A percentile compares a stretch with the other conserved stretches of the same genome.
Conservation (phyloP, 1,284 basidiomycete species). For the Ustilago lituana region DNA sequence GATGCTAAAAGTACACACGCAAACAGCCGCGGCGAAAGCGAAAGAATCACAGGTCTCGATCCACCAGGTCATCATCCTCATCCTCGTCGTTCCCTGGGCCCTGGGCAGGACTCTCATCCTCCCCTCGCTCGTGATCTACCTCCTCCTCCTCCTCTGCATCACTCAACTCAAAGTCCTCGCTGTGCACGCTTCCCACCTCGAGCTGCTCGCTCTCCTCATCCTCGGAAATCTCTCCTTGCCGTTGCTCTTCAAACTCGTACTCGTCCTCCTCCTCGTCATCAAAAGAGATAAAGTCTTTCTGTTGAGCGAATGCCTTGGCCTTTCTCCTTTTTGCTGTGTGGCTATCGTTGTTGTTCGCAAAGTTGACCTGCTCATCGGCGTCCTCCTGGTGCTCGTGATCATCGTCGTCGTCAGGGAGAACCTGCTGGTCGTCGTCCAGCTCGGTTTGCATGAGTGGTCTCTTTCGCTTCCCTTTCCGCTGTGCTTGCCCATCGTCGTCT, state of each 20-base stretch:
- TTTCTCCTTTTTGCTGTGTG: constrained; percentile 17
- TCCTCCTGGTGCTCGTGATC: constrained; percentile 4
- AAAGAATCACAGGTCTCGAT: constrained; percentile 38
- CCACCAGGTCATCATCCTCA: constrained; percentile 36
- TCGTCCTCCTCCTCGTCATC: constrained; percentile 37
- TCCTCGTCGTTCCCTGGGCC: constrained; percentile 3
- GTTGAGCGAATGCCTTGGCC: constrained; percentile 48
- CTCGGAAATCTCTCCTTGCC: constrained; percentile 11
- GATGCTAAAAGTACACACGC: background rate
- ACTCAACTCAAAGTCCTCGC: constrained; percentile 45
- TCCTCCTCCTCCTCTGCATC: constrained; percentile 13
- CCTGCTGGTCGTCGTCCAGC: constrained; percentile 14
- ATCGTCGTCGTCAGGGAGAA: constrained; percentile 7
- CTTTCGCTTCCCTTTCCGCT: constrained; percentile 21
- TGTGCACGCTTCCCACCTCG: constrained; percentile 39
- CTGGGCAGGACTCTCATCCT: no score
- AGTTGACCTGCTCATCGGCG: constrained; percentile 20
- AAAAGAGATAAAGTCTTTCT: constrained; percentile 62
- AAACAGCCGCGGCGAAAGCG: no score
- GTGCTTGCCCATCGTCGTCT: background rate
- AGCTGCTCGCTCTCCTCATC: constrained; percentile 15
- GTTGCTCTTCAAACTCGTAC: no score
- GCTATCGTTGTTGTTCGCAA: constrained; percentile 9
- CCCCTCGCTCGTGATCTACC: constrained; percentile 2
- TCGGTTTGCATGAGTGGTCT: constrained; percentile 34